Evolutionary conservation across 805 yeast genomes (phyloP).

Genomic region (Priceomyces carsonii): DNA sequence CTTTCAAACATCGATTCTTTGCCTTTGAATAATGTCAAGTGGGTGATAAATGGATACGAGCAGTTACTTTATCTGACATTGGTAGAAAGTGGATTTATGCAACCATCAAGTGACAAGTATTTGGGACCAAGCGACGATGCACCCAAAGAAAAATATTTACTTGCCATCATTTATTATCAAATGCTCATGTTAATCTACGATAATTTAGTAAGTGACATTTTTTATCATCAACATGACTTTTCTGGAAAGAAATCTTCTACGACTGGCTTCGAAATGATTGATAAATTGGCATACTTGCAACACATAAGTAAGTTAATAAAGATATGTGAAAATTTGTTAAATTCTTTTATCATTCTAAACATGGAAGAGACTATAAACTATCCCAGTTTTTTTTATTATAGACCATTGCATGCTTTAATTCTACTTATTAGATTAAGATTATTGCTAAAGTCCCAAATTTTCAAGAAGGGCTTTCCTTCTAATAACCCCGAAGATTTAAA

Average conservation of each 20-base stretch:
- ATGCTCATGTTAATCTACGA: conserved; percentile 53
- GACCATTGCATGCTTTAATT: conserved; percentile 55
- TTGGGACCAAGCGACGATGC: neutral
- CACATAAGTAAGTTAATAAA: conserved; percentile 43
- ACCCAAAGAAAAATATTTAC: conserved; percentile 38
- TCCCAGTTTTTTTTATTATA: conserved; percentile 54
- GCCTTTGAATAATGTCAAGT: conserved; percentile 15
- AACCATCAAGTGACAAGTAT: conserved; percentile 13
- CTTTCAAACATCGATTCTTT: no score
- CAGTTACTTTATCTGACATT: conserved; percentile 39
- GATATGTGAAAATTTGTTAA: conserved; percentile 47
- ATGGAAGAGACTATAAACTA: conserved; percentile 35
- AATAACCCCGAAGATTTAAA: conserved; percentile 10
- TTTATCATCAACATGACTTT: conserved; percentile 9
- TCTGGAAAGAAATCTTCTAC: neutral
- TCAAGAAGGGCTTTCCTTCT: conserved; percentile 13
- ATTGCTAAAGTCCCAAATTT: conserved; percentile 42
- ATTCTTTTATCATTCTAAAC: conserved; percentile 43
- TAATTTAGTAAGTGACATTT: conserved; percentile 44
- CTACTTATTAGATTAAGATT: conserved; percentile 48
- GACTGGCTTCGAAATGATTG: conserved; percentile 1
- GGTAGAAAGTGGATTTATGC: conserved; percentile 40
- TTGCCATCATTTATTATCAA: conserved; percentile 51
- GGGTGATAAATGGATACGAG: conserved; percentile 41
- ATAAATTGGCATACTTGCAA: conserved; percentile 34